Percentiles rank a stretch among this genome's conserved stretches.
Conservation (phyloP, 2,329 filamentous ascomycete species). For the Blumeriella jaapii region DNA sequence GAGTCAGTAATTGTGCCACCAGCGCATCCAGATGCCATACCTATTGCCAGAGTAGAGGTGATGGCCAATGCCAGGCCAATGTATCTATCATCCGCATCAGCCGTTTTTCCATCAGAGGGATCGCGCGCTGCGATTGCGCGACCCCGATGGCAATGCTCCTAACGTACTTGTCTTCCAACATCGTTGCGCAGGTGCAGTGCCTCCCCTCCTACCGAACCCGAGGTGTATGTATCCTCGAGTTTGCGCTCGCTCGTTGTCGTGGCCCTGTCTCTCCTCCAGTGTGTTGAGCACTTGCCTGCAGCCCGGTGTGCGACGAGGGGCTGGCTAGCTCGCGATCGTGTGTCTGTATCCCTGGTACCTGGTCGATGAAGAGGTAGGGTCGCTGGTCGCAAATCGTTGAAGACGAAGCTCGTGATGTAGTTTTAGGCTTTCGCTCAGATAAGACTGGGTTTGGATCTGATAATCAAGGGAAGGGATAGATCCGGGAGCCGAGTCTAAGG, state of each 20-base stretch:
- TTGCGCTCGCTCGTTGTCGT: conserved; percentile 16
- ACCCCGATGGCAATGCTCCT: background rate
- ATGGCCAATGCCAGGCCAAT: conserved; percentile 67
- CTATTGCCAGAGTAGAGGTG: conserved; percentile 63
- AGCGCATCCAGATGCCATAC: conserved; percentile 35
- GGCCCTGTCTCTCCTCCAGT: conserved; percentile 5
- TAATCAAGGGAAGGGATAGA: too few relatives aligned
- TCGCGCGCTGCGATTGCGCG: conserved; percentile 4
- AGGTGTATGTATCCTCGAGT: conserved; percentile 18
- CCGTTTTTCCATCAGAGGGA: conserved; percentile 3
- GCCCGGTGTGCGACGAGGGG: too few relatives aligned
- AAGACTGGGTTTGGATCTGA: too few relatives aligned
- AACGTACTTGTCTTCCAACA: conserved; percentile 37
- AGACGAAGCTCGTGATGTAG: too few relatives aligned
- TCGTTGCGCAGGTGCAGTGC: conserved; percentile 19
- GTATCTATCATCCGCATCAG: conserved; percentile 43
- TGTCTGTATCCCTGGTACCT: too few relatives aligned
- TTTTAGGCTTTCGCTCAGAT: too few relatives aligned
- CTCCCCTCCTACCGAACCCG: conserved; percentile 17
- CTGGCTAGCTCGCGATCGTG: too few relatives aligned
- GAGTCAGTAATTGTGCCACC: conserved; percentile 9
- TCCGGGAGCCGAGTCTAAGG: too few relatives aligned
- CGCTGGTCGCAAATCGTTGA: too few relatives aligned
- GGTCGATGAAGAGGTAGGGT: too few relatives aligned
- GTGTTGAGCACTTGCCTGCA: conserved; percentile 4